A percentile compares a stretch with the other conserved stretches of the same genome.
Conservation (phyloP, 1,284 basidiomycete species). For the Trametes sp. region DNA sequence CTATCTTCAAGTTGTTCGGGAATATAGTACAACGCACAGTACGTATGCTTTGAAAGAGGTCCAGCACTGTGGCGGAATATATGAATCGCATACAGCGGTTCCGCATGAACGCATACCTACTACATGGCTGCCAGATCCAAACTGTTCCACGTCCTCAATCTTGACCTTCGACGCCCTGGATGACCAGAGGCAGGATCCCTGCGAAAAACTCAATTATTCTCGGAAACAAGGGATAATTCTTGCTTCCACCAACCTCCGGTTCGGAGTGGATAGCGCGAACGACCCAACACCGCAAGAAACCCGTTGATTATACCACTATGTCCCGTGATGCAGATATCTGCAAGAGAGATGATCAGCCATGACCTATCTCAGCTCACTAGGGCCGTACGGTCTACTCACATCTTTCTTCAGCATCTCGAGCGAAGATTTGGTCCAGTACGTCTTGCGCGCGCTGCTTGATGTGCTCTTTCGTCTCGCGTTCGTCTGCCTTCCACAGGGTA, state of each 20-base stretch:
- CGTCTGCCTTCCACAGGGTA: constrained; percentile 68
- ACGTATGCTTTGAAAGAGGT: no score
- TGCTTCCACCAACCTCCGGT: constrained; percentile 62
- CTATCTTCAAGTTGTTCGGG: no score
- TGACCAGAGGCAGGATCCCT: constrained; percentile 27
- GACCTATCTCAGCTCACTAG: not conserved
- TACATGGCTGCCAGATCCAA: no score
- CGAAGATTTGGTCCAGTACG: constrained; percentile 73
- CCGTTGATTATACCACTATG: constrained; percentile 69
- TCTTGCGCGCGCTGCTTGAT: constrained; percentile 59
- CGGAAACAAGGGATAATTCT: not conserved
- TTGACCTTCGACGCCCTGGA: constrained; percentile 8
- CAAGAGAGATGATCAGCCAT: not conserved
- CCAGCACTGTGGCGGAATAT: no score
- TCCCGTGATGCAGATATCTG: constrained; percentile 64
- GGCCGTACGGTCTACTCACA: constrained; percentile 58
- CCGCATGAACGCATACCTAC: no score
- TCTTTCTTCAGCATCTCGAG: constrained; percentile 48
- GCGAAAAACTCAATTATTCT: not conserved
- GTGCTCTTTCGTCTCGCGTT: constrained; percentile 69
- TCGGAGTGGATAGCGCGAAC: constrained; percentile 53
- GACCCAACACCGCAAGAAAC: constrained; percentile 54
- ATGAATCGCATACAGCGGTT: no score
- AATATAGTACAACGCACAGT: no score
- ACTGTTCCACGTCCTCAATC: no score